Percentiles rank a stretch among this genome's conserved stretches.
These are phyloP conservation scores for Camellia lanceoleosa DNA, from an alignment of 148 eudicot genomes.

Conservation along the genomic window DNA sequence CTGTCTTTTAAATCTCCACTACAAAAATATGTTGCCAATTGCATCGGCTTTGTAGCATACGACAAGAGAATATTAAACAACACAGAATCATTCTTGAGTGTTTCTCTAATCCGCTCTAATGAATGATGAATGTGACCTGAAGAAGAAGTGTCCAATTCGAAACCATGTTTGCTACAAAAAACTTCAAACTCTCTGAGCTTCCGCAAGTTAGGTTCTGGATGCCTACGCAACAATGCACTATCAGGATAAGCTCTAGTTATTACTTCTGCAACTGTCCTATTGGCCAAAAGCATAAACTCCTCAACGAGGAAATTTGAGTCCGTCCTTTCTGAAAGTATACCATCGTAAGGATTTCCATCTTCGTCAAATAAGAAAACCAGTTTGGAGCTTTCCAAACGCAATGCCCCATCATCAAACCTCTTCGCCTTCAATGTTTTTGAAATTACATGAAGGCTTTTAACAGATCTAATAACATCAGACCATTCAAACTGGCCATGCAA, in stretches of 20 bases:
- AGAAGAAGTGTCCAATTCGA: slow-evolving; percentile 67
- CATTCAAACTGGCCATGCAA: slow-evolving; percentile 62
- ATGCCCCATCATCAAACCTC: slow-evolving; percentile 70
- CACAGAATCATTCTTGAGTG: slow-evolving; percentile 61
- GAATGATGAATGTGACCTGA: slow-evolving; percentile 61
- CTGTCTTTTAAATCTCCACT: slow-evolving; percentile 60
- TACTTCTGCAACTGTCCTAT: slow-evolving; percentile 82
- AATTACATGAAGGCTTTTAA: slow-evolving; percentile 52
- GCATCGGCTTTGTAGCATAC: slow-evolving; percentile 89
- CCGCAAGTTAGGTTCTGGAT: slow-evolving; percentile 79
- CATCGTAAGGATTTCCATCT: slow-evolving; percentile 70
- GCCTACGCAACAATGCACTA: slow-evolving; percentile 73
- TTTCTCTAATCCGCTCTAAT: slow-evolving; percentile 55
- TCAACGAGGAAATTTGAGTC: slow-evolving; percentile 80
- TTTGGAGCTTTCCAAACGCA: slow-evolving; percentile 69
- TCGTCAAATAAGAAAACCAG: slow-evolving; percentile 62
- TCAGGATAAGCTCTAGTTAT: slow-evolving; percentile 71
- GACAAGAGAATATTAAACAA: slow-evolving; percentile 67
- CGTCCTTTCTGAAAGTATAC: slow-evolving; percentile 43
- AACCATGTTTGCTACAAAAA: slow-evolving; percentile 74
- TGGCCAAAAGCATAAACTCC: slow-evolving; percentile 96
- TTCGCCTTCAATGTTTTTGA: slow-evolving; percentile 57
- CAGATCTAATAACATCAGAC: slow-evolving; percentile 57
- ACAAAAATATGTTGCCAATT: slow-evolving; percentile 77
- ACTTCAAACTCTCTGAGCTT: slow-evolving; percentile 74